Percentiles rank a stretch among this genome's conserved stretches.
These are phyloP conservation scores for Hagleromyces aurorensis DNA, from an alignment of 805 yeast species.

Conservation along the genomic window DNA sequence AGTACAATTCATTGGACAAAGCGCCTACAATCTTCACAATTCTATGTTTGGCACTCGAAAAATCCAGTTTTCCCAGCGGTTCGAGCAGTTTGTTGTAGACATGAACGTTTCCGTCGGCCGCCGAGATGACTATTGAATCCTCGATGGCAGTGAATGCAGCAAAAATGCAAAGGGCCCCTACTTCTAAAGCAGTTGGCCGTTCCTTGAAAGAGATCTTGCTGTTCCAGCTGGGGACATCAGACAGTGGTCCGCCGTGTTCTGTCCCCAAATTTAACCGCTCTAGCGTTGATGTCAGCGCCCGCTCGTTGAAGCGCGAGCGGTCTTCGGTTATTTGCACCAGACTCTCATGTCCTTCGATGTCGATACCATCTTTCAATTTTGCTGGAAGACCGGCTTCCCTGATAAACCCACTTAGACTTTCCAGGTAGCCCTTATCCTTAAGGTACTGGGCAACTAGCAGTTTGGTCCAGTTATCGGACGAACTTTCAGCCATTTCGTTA, in stretches of 20 bases:
- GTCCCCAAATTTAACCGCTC: too few species aligned
- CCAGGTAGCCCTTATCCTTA: conserved; percentile 37
- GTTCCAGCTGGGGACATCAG: conserved; percentile 23
- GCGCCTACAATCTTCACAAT: too few species aligned
- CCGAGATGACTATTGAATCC: conserved; percentile 9
- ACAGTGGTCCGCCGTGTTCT: too few species aligned
- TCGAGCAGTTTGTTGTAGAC: conserved; percentile 4
- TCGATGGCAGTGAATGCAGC: conserved; percentile 1
- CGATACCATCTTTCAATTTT: conserved; percentile 2
- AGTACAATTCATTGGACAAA: too few species aligned
- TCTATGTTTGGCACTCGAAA: conserved; percentile 5
- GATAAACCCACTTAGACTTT: conserved; percentile 43
- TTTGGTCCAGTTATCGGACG: conserved; percentile 16
- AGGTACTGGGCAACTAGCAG: conserved; percentile 53
- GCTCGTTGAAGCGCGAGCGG: too few species aligned
- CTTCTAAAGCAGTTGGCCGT: background rate
- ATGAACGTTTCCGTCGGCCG: conserved; percentile 9
- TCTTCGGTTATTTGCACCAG: background rate
- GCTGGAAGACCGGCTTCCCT: conserved; percentile 18
- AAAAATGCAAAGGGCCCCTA: conserved; percentile 1
- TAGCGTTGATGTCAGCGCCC: too few species aligned
- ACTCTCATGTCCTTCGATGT: background rate
- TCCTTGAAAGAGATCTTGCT: conserved; percentile 8
- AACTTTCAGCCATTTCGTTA: too few species aligned
- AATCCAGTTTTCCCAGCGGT: background rate